Evolutionary conservation across 1,139 yeast genomes (phyloP).

Genomic region (Protomyces gravidus): DNA sequence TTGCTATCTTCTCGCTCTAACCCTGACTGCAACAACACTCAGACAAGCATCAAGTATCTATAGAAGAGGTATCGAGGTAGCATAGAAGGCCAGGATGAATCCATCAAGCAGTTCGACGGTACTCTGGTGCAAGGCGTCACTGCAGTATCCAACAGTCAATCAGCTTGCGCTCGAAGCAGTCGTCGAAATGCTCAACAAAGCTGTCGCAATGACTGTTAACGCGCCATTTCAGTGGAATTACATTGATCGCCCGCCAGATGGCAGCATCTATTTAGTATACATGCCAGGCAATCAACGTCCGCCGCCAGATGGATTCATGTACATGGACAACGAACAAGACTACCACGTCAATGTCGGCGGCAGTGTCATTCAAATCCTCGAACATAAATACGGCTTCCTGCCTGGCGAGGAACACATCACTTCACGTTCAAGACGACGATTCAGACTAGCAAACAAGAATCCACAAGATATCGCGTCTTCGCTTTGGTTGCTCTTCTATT

Average conservation of each 20-base stretch:
- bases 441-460: constrained; percentile 21
- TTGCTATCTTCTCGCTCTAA: no score
- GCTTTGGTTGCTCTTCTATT: constrained; percentile 19
- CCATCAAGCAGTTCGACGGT: neutral
- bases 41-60: no score
- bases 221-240: constrained; percentile 32
- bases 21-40: no score
- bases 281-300: constrained; percentile 22
- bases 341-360: constrained; percentile 28
- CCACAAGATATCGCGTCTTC: constrained; percentile 25
- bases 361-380: constrained; percentile 30
- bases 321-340: constrained; percentile 30
- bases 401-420: constrained; percentile 30
- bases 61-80: no score
- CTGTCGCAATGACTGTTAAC: constrained; percentile 18
- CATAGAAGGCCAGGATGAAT: no score
- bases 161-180: constrained; percentile 30
- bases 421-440: constrained; percentile 29
- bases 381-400: constrained; percentile 31
- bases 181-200: constrained; percentile 32
- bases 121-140: constrained; percentile 30
- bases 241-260: constrained; percentile 32
- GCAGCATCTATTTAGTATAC: constrained; percentile 30
- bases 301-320: constrained; percentile 32
- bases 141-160: constrained; percentile 28